These are phyloP conservation scores for Fusarium miscanthi DNA, from an alignment of 2,329 filamentous ascomycete species.

Conservation along the genomic window DNA sequence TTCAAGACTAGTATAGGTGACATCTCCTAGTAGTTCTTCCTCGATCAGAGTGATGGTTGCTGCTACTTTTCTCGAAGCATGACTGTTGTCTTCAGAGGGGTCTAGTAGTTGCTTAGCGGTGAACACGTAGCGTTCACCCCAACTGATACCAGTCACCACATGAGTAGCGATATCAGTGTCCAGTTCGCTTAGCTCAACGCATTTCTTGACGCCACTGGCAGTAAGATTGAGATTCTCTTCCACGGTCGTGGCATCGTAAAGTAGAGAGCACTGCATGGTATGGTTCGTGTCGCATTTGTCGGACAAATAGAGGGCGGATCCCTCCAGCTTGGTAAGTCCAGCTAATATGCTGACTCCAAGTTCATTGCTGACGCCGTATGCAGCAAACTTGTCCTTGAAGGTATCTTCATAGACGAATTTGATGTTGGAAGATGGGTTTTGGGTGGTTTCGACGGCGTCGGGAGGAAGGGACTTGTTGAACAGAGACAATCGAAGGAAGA, in stretches of 20 bases:
- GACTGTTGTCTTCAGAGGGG: background rate
- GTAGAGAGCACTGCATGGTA: background rate
- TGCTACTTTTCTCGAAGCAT: background rate
- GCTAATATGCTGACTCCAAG: background rate
- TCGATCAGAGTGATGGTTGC: background rate
- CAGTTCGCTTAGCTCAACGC: rapidly evolving
- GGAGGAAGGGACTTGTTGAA: too few relatives aligned
- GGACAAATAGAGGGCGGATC: background rate
- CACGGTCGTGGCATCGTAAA: background rate
- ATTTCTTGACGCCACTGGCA: background rate
- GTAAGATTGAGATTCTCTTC: background rate
- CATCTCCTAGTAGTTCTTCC: background rate
- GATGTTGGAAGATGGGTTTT: background rate
- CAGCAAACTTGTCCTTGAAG: background rate
- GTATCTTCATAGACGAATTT: background rate
- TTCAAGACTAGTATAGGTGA: background rate
- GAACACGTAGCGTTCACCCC: background rate
- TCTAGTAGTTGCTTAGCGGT: background rate
- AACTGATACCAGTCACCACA: background rate
- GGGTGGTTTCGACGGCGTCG: background rate
- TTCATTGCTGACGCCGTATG: background rate
- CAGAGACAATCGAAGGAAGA: too few relatives aligned
- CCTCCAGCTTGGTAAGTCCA: background rate
- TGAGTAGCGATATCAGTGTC: background rate
- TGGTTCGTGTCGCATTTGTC: background rate